Percentiles rank a stretch among this genome's conserved stretches.
phyloP scores from a whole-genome alignment of 2,329 filamentous ascomycete species.

The Penicillium palitans region DNA sequence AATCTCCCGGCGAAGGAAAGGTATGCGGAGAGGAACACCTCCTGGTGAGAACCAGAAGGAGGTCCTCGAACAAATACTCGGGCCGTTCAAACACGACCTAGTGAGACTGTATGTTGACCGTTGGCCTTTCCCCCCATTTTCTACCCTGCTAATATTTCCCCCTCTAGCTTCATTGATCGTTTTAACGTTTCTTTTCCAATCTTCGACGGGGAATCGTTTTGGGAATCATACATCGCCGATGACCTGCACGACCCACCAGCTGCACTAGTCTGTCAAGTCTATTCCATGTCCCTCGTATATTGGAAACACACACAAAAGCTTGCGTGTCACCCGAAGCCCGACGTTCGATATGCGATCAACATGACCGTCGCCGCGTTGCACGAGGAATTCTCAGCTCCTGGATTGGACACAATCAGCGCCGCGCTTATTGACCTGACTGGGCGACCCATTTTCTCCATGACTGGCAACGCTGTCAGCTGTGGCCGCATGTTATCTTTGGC shows the following conservation, averaged over 20 bases:
- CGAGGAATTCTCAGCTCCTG: constrained; percentile 60
- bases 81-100: constrained; percentile 54
- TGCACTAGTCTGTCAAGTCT: constrained; percentile 57
- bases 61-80: constrained; percentile 60
- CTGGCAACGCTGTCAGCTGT: constrained; percentile 58
- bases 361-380: constrained; percentile 61
- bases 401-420: constrained; percentile 59
- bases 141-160: constrained; percentile 1
- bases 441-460: constrained; percentile 60
- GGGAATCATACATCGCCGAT: constrained; percentile 49
- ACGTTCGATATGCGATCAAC: constrained; percentile 63
- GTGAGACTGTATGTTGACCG: constrained; percentile 50
- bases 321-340: constrained; percentile 52
- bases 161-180: constrained; percentile 54
- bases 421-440: constrained; percentile 61
- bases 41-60: constrained; percentile 53
- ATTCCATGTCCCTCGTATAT: constrained; percentile 59
- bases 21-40: constrained; percentile 45
- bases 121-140: background rate
- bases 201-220: constrained; percentile 57
- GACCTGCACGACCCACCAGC: constrained; percentile 54
- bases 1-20: constrained; percentile 52
- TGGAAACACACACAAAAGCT: constrained; percentile 55
- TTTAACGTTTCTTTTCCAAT: constrained; percentile 63
- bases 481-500: constrained; percentile 56